A percentile compares a stretch with the other conserved stretches of the same genome.
These are phyloP conservation scores for Alternaria brassicae DNA, from an alignment of 2,329 filamentous ascomycete genomes.

Conservation along the genomic window DNA sequence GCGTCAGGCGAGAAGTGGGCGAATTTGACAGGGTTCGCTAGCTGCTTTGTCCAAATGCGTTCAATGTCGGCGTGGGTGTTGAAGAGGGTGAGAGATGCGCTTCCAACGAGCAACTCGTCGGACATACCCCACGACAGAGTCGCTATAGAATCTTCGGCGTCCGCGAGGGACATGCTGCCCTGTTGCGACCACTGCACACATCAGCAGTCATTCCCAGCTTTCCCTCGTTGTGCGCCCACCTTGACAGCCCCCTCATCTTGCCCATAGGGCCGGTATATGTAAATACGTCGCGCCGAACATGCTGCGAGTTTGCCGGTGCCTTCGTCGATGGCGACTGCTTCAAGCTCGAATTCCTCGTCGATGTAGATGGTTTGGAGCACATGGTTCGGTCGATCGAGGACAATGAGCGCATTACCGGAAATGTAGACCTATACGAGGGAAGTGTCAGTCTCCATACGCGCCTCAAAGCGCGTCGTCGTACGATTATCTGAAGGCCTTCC, in stretches of 20 bases:
- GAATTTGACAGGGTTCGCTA: conserved; percentile 76
- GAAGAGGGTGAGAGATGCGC: conserved; percentile 74
- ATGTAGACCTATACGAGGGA: conserved; percentile 73
- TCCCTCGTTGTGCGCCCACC: conserved; percentile 57
- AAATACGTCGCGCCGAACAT: conserved; percentile 70
- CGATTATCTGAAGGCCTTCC: conserved; percentile 75
- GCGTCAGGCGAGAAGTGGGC: conserved; percentile 87
- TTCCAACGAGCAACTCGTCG: conserved; percentile 84
- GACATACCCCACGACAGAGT: conserved; percentile 86
- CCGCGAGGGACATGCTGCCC: conserved; percentile 61
- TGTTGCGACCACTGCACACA: conserved; percentile 65
- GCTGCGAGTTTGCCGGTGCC: conserved; percentile 83
- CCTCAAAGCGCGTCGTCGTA: conserved; percentile 52
- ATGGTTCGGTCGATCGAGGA: conserved; percentile 75
- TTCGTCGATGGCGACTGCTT: conserved; percentile 83
- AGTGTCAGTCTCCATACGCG: conserved; percentile 15
- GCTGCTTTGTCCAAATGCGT: conserved; percentile 74
- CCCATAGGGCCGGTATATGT: conserved; percentile 79
- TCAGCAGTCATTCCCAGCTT: conserved; percentile 30
- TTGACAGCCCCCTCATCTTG: conserved; percentile 74
- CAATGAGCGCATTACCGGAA: conserved; percentile 84
- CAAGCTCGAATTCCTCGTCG: conserved; percentile 71
- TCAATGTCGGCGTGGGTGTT: conserved; percentile 58
- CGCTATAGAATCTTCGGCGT: conserved; percentile 57
- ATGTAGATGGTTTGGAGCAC: conserved; percentile 92